Evolutionary conservation across 306 rosid species (phyloP), one percentile per base, ranked within the genome.

Genomic region (Corylus heterophylla): DNA sequence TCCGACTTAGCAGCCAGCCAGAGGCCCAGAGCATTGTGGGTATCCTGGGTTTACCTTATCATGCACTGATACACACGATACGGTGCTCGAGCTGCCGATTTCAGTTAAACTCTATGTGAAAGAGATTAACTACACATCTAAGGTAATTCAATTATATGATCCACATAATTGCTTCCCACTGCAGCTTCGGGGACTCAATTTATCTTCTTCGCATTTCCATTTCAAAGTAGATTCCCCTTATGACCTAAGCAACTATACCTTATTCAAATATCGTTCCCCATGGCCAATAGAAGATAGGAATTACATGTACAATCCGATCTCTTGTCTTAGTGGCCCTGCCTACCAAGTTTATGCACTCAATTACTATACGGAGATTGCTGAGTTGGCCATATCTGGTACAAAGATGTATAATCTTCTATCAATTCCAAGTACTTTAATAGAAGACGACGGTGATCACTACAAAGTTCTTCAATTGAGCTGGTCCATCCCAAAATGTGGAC

Each of bases 401-500:
- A 49, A 49, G 52, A 49, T 10, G 14, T 49, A 12, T 49, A 49
- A 3, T 0, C 2, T 20, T 20, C 31, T 4, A 0, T 7, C 27
- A 0, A 8, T 8, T 48, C 52, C 52, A 48, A 0, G 1, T 11
- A 14, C 0, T 48, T 0, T 48, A 9, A 1, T 48, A 11, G 0
- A 0, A 0, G 2, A 22, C 25, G 25, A 0, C 25, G 0, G 25
- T 22, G 25, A 8, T 12, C 12, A 1, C 10, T 14, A 49, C 0
- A 49, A 49, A 11, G 2, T 49, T 49, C 6, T 49, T 12, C 13
- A 11, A 49, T 2, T 49, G 14, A 49, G 11, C 0, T 49, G 52
- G 52, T 49, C 52, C 14, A 49, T 3, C 2, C 52, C 52, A 1
- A 14, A 1, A 0, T 49, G 52, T 3, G 2, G 5, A 56, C 31